These are phyloP conservation scores for Cladorrhinum samala DNA, from an alignment of 495 filamentous ascomycete genomes.

Conservation along the genomic window DNA sequence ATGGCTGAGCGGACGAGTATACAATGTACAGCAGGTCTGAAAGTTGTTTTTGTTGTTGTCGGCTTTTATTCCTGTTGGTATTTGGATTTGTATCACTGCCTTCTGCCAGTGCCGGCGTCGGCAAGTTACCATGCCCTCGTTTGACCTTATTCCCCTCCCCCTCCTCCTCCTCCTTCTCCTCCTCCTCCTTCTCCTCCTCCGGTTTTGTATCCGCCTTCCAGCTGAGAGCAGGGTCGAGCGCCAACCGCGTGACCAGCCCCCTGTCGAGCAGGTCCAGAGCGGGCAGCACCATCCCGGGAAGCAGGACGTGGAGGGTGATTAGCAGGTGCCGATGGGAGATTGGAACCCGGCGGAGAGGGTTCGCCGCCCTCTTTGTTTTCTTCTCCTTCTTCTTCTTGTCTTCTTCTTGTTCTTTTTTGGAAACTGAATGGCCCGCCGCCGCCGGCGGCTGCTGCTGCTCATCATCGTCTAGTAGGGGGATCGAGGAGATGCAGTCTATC, in stretches of 20 bases:
- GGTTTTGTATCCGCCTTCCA: background rate
- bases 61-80: no score
- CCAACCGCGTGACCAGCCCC: conserved; percentile 48
- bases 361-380: conserved; percentile 10
- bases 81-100: no score
- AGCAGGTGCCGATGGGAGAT: conserved; percentile 39
- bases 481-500: background rate
- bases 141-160: background rate
- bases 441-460: no score
- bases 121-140: no score
- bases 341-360: conserved; percentile 37
- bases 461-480: background rate
- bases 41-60: no score
- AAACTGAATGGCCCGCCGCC: no score
- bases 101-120: no score
- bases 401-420: background rate
- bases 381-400: background rate
- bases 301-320: conserved; percentile 59
- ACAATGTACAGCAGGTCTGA: conserved; percentile 42
- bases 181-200: background rate
- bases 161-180: background rate
- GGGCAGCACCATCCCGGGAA: conserved; percentile 56
- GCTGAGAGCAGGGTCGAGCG: background rate
- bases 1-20: conserved; percentile 24
- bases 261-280: conserved; percentile 81